These are phyloP conservation scores for Cladosporium sp. DNA, from an alignment of 2,329 filamentous ascomycete genomes.

Conservation along the genomic window DNA sequence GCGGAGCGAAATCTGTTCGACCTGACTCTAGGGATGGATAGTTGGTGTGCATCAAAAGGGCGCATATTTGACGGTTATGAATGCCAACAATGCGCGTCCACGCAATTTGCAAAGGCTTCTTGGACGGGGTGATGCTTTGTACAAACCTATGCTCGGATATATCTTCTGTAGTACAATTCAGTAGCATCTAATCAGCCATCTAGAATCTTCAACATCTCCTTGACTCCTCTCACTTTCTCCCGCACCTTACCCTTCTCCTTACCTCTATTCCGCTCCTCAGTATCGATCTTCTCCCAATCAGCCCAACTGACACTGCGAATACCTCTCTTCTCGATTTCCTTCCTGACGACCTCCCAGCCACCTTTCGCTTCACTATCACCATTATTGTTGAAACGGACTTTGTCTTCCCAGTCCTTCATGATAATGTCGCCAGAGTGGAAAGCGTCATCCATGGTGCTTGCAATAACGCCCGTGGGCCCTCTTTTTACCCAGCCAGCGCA, in stretches of 20 bases:
- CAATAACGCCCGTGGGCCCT: constrained; percentile 92
- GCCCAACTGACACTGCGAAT: constrained; percentile 70
- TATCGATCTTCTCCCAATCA: constrained; percentile 83
- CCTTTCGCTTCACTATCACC: constrained; percentile 37
- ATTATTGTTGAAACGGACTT: constrained; percentile 40
- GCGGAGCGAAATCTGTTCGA: no score
- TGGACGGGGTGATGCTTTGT: neutral
- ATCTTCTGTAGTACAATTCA: neutral
- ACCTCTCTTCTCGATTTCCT: constrained; percentile 53
- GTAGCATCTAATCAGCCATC: constrained; percentile 19
- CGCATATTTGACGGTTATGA: no score
- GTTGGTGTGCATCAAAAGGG: no score
- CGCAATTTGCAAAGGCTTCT: no score
- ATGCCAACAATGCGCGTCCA: no score
- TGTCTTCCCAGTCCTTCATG: constrained; percentile 64
- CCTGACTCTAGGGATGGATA: no score
- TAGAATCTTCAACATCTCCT: constrained; percentile 54
- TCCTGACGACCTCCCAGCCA: constrained; percentile 75
- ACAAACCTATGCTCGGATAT: neutral
- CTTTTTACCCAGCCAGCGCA: constrained; percentile 96
- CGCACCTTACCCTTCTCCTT: constrained; percentile 67
- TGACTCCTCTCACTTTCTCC: constrained; percentile 59
- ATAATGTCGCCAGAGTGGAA: constrained; percentile 86
- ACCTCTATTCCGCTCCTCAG: constrained; percentile 67
- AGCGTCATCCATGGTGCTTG: constrained; percentile 91